Evolutionary conservation across 2,329 filamentous ascomycete species (phyloP).

Genomic region (Gaeumannomyces tritici): DNA sequence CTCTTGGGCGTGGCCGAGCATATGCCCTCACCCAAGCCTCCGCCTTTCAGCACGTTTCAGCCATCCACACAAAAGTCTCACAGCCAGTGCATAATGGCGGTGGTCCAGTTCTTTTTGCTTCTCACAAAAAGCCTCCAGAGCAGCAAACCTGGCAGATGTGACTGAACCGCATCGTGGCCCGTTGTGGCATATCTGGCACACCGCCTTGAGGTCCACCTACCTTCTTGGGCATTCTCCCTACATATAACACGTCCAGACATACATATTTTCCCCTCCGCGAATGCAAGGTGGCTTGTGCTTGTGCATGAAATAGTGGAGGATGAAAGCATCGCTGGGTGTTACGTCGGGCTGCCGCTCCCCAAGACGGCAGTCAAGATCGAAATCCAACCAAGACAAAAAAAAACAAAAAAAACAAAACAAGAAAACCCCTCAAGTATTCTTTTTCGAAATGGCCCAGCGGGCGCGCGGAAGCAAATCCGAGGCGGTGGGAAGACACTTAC

Average conservation of each 20-base stretch:
- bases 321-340: not conserved
- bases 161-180: not conserved
- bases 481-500: not conserved
- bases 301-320: not conserved
- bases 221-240: not conserved
- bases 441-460: too few relatives aligned
- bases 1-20: not conserved
- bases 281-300: not conserved
- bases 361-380: not conserved
- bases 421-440: too few relatives aligned
- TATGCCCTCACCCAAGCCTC: not conserved
- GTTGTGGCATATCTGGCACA: not conserved
- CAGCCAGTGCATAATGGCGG: not conserved
- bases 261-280: not conserved
- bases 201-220: not conserved
- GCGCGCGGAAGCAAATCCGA: not conserved
- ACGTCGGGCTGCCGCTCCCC: not conserved
- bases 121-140: not conserved
- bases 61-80: not conserved
- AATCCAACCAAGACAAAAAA: not conserved
- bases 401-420: not conserved
- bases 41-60: not conserved
- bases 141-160: not conserved
- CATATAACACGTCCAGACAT: not conserved
- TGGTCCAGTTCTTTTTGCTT: not conserved